These are phyloP conservation scores for Metarhizium rileyi DNA, from an alignment of 2,329 filamentous ascomycete genomes.

Conservation along the genomic window DNA sequence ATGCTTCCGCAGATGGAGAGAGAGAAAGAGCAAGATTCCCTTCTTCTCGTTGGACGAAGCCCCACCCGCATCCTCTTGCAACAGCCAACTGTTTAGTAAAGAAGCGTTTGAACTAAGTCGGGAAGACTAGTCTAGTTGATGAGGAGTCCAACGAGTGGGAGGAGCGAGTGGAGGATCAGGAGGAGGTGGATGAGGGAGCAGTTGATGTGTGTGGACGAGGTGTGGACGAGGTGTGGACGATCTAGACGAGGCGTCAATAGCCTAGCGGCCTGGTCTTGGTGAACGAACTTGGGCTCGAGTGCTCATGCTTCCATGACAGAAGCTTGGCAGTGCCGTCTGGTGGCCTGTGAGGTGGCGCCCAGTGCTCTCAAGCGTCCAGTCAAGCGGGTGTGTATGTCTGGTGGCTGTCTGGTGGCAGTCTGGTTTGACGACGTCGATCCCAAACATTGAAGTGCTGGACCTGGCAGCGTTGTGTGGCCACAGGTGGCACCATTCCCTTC, in stretches of 20 bases:
- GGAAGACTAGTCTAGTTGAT: background rate
- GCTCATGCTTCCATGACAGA: background rate
- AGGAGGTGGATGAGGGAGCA: background rate
- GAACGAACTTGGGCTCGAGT: background rate
- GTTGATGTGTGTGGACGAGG: no score
- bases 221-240: no score
- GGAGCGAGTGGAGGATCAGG: background rate
- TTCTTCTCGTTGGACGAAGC: no score
- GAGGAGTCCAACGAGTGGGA: background rate
- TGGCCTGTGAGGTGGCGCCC: slow-evolving; percentile 1
- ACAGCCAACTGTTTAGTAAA: no score
- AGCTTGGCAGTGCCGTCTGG: background rate
- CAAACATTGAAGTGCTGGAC: no score
- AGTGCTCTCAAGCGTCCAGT: background rate
- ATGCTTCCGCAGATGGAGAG: background rate
- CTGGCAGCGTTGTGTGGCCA: background rate
- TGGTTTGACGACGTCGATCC: no score
- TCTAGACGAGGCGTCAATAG: background rate
- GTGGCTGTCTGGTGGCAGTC: background rate
- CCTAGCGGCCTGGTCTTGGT: background rate
- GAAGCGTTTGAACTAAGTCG: no score
- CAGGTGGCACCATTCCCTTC: background rate
- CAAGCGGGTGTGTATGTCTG: background rate
- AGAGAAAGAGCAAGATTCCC: no score
- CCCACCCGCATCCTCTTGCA: no score